Conservation (phyloP, 75 land plant genomes). For the Picea glauca region DNA sequence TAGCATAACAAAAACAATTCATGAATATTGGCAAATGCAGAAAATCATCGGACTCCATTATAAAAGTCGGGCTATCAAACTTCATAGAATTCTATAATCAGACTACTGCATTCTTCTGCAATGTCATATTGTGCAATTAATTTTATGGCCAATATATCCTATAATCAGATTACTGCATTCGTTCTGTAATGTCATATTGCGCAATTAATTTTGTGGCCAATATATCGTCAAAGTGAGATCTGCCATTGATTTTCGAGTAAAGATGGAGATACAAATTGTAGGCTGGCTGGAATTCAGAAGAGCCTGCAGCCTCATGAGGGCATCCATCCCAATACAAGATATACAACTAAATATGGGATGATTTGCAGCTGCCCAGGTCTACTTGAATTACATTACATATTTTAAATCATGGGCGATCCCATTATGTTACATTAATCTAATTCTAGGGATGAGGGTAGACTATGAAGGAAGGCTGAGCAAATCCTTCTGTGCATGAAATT, state of each 20-base stretch:
- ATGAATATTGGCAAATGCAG: too few relatives aligned
- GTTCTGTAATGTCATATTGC: background rate
- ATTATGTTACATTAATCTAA: slow-evolving; percentile 4
- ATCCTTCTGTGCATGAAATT: too few relatives aligned
- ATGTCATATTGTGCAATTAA: background rate
- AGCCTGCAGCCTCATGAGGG: too few relatives aligned
- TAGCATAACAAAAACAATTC: too few relatives aligned
- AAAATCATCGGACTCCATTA: too few relatives aligned
- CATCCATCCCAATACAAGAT: too few relatives aligned
- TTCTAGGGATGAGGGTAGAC: background rate
- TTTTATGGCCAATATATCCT: background rate
- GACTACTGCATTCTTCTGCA: background rate
- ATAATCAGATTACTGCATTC: background rate
- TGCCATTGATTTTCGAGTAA: background rate
- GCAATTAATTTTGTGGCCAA: background rate
- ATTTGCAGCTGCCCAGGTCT: background rate
- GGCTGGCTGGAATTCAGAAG: background rate
- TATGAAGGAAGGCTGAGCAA: background rate
- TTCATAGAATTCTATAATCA: background rate
- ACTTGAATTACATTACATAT: slow-evolving; percentile 6
- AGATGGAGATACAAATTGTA: slow-evolving; percentile 9
- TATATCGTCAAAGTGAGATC: background rate
- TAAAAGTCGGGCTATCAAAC: background rate
- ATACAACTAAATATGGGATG: too few relatives aligned
- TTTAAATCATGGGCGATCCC: background rate